Evolutionary conservation across 2,329 filamentous ascomycete genomes (phyloP), one percentile per base, ranked within the genome.

Genomic region (Epicoccum sorghinum): DNA sequence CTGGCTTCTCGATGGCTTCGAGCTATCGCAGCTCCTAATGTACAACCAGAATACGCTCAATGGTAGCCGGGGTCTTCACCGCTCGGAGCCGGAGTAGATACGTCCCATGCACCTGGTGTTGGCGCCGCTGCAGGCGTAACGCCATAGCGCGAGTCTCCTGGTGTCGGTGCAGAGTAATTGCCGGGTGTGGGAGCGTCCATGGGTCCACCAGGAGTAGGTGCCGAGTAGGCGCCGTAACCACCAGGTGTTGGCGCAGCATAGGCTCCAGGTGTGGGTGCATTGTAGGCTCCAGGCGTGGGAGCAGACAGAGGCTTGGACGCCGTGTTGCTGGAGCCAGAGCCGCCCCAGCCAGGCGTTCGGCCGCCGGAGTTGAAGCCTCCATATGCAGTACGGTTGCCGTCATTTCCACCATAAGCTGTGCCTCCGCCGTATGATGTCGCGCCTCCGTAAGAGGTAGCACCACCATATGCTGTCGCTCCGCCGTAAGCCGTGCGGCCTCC

Each of bases 341-440:
- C 81, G 49, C 82, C 84, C 66, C 89, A 90, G 13, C 62, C 70
- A 30, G 68, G 69, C 14, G 68, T 74, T 57, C 84, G 80, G 27
- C 83, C 82, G 57, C 89, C 66, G 47, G 72, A 62, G 61, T 66
- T 76, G 58, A 75, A 73, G 18, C 81, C 81, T n/a, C 91, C 79
- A 47, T 81, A 81, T 18, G 73, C 69, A 7, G 78, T 80, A 29
- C 72, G 64, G 22, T 66, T 69, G 23, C 72, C 72, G 41, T 73
- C 70, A 36, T 73, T 73, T 9, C 68, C 69, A 12, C 77, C 67
- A 25, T 71, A 71, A 29, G 68, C 59, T 29, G 65, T 68, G 38
- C 46, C 62, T 42, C 64, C 91, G 18, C 76, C 91, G 65, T 96
- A 96, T 1, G 90, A 86, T 13, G 91, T 93, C 40, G 89, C 75